These are phyloP conservation scores for Neoboletus magnificus DNA, from an alignment of 768 basidiomycete species.

Conservation along the genomic window DNA sequence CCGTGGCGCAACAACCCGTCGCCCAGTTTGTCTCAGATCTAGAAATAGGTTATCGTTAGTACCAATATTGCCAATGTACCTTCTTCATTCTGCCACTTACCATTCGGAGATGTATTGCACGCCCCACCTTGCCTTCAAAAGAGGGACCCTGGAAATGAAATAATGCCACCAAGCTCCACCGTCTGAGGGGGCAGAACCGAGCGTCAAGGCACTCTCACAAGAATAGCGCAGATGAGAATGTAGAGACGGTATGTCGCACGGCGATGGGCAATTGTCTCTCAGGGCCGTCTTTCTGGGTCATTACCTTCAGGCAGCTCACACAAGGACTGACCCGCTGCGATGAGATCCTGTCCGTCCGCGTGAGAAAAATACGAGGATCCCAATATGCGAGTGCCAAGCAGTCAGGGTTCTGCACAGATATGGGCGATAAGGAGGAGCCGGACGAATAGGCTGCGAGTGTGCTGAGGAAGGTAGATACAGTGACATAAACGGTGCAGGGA, in stretches of 20 bases:
- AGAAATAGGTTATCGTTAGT: constrained; percentile 10
- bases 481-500: constrained; percentile 22
- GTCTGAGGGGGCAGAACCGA: background rate
- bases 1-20: constrained; percentile 4
- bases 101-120: constrained; percentile 1
- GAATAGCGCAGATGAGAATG: background rate
- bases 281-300: background rate
- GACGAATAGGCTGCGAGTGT: constrained; percentile 12
- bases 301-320: constrained; percentile 5
- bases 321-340: constrained; percentile 3
- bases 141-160: constrained; percentile 2
- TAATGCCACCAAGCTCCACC: background rate
- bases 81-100: constrained; percentile 12
- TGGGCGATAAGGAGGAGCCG: constrained; percentile 14
- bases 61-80: background rate
- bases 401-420: constrained; percentile 7
- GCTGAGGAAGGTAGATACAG: constrained; percentile 24
- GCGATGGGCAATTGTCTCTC: background rate
- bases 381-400: background rate
- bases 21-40: constrained; percentile 6
- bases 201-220: background rate
- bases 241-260: background rate
- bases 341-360: constrained; percentile 4
- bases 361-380: constrained; percentile 1
- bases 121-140: background rate